Base-by-base conservation (phyloP, 225 moss, liverwort and hornwort genomes). In the Sphagnum contortum region DNA sequence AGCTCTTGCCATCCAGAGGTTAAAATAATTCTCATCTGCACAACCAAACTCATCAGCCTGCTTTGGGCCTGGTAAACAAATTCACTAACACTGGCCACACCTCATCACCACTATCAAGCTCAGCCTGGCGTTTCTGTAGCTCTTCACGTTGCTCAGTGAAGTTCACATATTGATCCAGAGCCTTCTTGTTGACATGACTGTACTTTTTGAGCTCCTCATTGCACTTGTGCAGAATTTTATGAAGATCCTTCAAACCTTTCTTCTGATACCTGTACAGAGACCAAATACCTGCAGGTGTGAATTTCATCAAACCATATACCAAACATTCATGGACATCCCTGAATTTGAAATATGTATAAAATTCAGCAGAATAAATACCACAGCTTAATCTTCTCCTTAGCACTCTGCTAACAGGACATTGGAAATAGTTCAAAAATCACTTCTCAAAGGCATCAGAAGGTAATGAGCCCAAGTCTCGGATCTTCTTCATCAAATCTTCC, bases 151-250 rank as follows among this genome's bases (percentile, higher is more conserved):
- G 93, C 66, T 94, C 93, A 12, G 93, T 94, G 57, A 94, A 94
- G 66, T 90, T 94, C 68, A 94, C 90, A 66, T 94, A 94, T 57
- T 94, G 93, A 71, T 94, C 93, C 59, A 94, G 74, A 46, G 93
- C 93, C 80, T 94, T 94, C 70, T 94, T 94, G 71, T 94, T 94
- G 53, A 94, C 93, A 72, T 94, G 93, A 72, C 90, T 94, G 68
- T 90, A 94, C 64, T 84, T 88, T 76, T 94, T 94, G n/a, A 94
- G 79, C 75, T 90, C 84, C 66, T 94, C 90, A 64, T 94, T 94
- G 59, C 83, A 85, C 71, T 79, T 85, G 63, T 85, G 85, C 9
- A 85, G 78, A 81, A 85, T 85, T 70, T 85, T 85, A 66, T 85
- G 85, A 68, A 85, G 55, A 44, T 85, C 85, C 49, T 85, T 85